Evolutionary conservation across 2,329 filamentous ascomycete genomes (phyloP).

Genomic region (Neofusicoccum sp.): DNA sequence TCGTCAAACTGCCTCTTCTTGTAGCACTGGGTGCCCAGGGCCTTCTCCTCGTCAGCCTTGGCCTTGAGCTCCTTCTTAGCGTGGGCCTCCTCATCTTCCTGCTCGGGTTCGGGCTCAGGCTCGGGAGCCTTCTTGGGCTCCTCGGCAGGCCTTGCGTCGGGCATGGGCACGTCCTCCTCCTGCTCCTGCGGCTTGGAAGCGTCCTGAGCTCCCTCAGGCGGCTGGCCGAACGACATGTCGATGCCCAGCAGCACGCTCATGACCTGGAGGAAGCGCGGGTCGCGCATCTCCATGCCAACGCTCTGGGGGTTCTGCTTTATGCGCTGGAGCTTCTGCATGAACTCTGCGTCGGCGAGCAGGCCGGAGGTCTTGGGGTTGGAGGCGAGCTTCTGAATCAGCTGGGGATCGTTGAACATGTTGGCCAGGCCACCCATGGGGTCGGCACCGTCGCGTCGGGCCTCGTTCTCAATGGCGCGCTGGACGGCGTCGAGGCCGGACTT

Average conservation of each 20-base stretch:
- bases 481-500: constrained; percentile 85
- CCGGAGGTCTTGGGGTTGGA: constrained; percentile 88
- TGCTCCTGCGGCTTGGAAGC: constrained; percentile 45
- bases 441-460: constrained; percentile 61
- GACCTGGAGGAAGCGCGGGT: constrained; percentile 90
- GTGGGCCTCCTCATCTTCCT: constrained; percentile 76
- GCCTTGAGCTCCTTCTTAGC: constrained; percentile 89
- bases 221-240: constrained; percentile 73
- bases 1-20: constrained; percentile 98
- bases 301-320: constrained; percentile 78
- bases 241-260: constrained; percentile 91
- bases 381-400: constrained; percentile 85
- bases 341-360: constrained; percentile 76
- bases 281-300: constrained; percentile 76
- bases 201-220: constrained; percentile 45
- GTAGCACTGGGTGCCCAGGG: constrained; percentile 88
- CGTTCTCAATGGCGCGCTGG: constrained; percentile 80
- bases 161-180: constrained; percentile 76
- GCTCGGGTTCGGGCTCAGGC: constrained; percentile 61
- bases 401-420: constrained; percentile 90
- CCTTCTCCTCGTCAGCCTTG: constrained; percentile 92
- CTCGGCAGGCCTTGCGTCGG: constrained; percentile 58
- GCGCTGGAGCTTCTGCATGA: constrained; percentile 86
- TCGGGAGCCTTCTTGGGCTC: constrained; percentile 57
- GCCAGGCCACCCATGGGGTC: constrained; percentile 77